These are phyloP conservation scores for Phytophthora syringae DNA, from an alignment of 352 stramenopile genomes.

Conservation along the genomic window DNA sequence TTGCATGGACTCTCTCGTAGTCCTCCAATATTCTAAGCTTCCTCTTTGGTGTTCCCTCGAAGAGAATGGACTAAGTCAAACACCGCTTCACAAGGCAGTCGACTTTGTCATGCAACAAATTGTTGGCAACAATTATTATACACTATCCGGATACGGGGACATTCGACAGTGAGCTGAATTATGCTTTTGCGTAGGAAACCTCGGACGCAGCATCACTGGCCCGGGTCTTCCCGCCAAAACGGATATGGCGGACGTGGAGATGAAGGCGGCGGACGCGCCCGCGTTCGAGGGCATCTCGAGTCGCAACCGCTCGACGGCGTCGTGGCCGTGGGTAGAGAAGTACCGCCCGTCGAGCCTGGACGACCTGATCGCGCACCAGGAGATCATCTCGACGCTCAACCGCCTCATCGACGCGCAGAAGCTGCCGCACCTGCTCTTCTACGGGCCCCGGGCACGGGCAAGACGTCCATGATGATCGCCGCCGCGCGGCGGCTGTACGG, in stretches of 20 bases:
- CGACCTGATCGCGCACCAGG: constrained; percentile 96
- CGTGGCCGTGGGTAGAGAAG: constrained; percentile 98
- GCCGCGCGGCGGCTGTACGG: constrained; percentile 96
- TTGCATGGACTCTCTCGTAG: too few relatives aligned
- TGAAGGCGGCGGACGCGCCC: constrained; percentile 67
- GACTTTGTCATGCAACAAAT: too few relatives aligned
- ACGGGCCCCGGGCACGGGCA: constrained; percentile 97
- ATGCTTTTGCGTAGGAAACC: too few relatives aligned
- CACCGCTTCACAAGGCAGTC: too few relatives aligned
- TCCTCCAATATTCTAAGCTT: too few relatives aligned
- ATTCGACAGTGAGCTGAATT: too few relatives aligned
- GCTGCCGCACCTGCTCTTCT: constrained; percentile 97
- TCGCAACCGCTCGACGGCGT: constrained; percentile 81
- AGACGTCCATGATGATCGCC: constrained; percentile 98
- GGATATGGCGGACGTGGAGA: constrained; percentile 65
- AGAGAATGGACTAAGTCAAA: too few relatives aligned
- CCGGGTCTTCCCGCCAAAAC: too few relatives aligned
- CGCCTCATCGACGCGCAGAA: constrained; percentile 96
- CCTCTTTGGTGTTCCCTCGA: too few relatives aligned
- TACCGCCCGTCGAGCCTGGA: constrained; percentile 95
- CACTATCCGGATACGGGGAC: constrained; percentile 4
- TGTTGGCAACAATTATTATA: neutral
- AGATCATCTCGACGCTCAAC: constrained; percentile 97
- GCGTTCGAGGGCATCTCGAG: constrained; percentile 87
- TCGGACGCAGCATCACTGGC: too few relatives aligned